Evolutionary conservation across 495 filamentous ascomycete species (phyloP), one percentile per base, ranked within the genome.

Genomic region (Penicillium odoratum): DNA sequence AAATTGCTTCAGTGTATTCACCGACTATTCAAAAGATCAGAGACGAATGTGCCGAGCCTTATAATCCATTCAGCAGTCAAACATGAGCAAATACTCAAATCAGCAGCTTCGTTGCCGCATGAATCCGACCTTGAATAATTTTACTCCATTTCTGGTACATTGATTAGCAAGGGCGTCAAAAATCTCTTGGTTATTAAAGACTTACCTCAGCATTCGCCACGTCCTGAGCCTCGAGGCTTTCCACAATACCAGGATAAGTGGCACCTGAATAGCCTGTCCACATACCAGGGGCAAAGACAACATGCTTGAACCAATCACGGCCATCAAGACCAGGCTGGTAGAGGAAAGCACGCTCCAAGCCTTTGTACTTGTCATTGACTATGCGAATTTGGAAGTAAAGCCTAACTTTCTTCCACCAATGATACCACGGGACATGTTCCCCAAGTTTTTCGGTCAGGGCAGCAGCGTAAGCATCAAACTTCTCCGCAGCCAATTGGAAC

Each of bases 211-310:
- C 75, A 59, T 78, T 80, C 5, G 58, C 61, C 48, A 72, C 45
- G 73, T 87, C 79, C 7, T 72, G 72, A 31, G 72, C 78, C 11
- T 85, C 83, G 49, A 88, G 71, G 51, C 79, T 80, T 71, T 88
- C 85, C 9, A 85, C 78, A 25, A 88, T 55, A 10, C 84, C 83
- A 3, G 85, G 85, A 62, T 83, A 88, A 10, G 83, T 87, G 34
- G 82, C 88, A 2, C 91, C 92, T 0, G 91, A 76, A 72, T 97
- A 97, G 7, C 92, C 92, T 0, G 91, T 95, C 91, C 91, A 97
- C 42, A 91, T 63, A 1, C 92, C 86, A n/a, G 86, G 84, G 6
- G 85, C 86, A 69, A 87, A 88, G 28, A 88, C 84, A n/a, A 87
- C 80, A 55, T 87, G 85, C 67, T 88, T 88, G 72, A 83, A 88